Conservation (phyloP, 2,329 filamentous ascomycete genomes). For the Phaeosphaeria sp. region DNA sequence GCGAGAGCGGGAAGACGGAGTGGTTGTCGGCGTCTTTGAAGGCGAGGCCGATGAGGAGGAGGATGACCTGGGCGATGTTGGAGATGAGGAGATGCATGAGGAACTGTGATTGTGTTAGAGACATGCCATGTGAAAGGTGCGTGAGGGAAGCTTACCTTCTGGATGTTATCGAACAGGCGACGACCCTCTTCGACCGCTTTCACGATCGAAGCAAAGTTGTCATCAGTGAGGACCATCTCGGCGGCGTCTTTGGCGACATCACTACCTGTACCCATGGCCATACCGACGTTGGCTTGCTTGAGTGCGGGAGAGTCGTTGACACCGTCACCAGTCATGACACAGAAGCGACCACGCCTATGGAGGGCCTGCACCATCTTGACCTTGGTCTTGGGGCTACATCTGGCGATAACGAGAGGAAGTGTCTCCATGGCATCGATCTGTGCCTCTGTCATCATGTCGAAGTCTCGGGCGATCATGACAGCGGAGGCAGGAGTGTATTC, state of each 20-base stretch:
- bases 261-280: slow-evolving; percentile 51
- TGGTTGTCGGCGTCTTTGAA: slow-evolving; percentile 54
- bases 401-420: slow-evolving; percentile 54
- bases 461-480: slow-evolving; percentile 54
- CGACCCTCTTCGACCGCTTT: slow-evolving; percentile 51
- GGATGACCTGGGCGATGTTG: slow-evolving; percentile 57
- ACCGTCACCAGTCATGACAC: slow-evolving; percentile 54
- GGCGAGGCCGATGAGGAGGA: slow-evolving; percentile 55
- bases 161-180: slow-evolving; percentile 51
- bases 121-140: too few species aligned
- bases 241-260: slow-evolving; percentile 52
- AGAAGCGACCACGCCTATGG: slow-evolving; percentile 47
- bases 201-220: slow-evolving; percentile 52
- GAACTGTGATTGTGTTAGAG: slow-evolving; percentile 34
- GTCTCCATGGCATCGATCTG: slow-evolving; percentile 51
- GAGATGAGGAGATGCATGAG: slow-evolving; percentile 57
- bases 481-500: slow-evolving; percentile 30
- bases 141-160: slow-evolving; percentile 36
- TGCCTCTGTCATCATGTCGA: slow-evolving; percentile 53
- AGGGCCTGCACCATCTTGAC: slow-evolving; percentile 56
- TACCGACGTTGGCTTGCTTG: slow-evolving; percentile 51
- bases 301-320: slow-evolving; percentile 52
- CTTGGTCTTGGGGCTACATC: slow-evolving; percentile 56
- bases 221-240: slow-evolving; percentile 51
- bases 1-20: slow-evolving; percentile 55